phyloP scores from a whole-genome alignment of 768 basidiomycete species.

The Mycena haematopus region DNA sequence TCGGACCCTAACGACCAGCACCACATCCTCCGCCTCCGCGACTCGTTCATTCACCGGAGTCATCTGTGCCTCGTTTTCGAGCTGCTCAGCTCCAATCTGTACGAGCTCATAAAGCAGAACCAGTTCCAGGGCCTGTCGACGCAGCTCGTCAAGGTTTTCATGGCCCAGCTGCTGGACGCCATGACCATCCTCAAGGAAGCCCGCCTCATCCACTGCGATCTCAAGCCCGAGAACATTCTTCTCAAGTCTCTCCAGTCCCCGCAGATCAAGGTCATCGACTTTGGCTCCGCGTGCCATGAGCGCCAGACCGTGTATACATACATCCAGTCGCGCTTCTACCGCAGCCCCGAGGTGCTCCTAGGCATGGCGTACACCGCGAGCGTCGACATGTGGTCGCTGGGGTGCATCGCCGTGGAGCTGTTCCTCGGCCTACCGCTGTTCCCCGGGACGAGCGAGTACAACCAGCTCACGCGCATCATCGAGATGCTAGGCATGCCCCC shows the following conservation, averaged over 20 bases:
- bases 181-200: conserved; percentile 94
- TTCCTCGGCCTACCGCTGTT: conserved; percentile 96
- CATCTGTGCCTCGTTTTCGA: conserved; percentile 99
- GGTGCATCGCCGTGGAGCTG: conserved; percentile 97
- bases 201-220: conserved; percentile 95
- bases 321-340: conserved; percentile 98
- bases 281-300: conserved; percentile 98
- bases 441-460: conserved; percentile 99
- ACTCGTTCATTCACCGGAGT: conserved; percentile 95
- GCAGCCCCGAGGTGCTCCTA: conserved; percentile 95
- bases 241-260: conserved; percentile 98
- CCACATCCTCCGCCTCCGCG: conserved; percentile 92
- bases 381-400: conserved; percentile 99
- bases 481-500: conserved; percentile 98
- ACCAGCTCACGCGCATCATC: conserved; percentile 94
- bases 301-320: conserved; percentile 99
- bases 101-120: conserved; percentile 99
- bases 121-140: conserved; percentile 97
- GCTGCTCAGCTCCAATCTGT: conserved; percentile 94
- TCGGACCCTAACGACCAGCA: conserved; percentile 95
- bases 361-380: conserved; percentile 93
- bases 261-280: conserved; percentile 98
- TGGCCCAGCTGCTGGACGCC: conserved; percentile 92
- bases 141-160: conserved; percentile 98
- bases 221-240: conserved; percentile 98